Percentiles rank a stretch among this genome's conserved stretches.
phyloP scores from a whole-genome alignment of 1,284 basidiomycete species.

The Rhodotorula glutinis region DNA sequence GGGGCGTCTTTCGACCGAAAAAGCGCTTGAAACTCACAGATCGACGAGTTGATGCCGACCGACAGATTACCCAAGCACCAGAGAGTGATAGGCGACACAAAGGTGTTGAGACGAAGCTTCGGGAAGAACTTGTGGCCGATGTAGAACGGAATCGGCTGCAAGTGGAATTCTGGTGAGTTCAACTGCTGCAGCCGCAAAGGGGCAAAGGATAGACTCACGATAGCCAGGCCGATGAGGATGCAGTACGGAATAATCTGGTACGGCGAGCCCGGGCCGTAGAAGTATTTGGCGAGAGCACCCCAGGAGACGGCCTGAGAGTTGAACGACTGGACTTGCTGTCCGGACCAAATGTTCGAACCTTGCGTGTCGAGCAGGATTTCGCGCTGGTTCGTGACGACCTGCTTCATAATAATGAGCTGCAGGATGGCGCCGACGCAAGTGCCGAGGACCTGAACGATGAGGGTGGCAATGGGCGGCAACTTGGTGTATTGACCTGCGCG shows the following conservation, averaged over 20 bases:
- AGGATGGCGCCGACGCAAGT: conserved; percentile 58
- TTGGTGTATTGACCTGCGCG: conserved; percentile 69
- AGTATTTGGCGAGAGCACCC: conserved; percentile 60
- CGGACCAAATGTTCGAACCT: conserved; percentile 52
- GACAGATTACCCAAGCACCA: conserved; percentile 37
- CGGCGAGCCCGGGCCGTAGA: conserved; percentile 55
- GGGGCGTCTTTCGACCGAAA: background rate
- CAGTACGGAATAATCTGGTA: conserved; percentile 47
- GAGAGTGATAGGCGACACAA: conserved; percentile 37
- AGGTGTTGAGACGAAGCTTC: conserved; percentile 43
- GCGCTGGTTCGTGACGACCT: conserved; percentile 54
- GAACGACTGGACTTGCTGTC: conserved; percentile 57
- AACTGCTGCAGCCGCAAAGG: too few species aligned
- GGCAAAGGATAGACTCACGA: conserved; percentile 30
- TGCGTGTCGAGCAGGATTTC: conserved; percentile 56
- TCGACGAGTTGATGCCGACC: conserved; percentile 38
- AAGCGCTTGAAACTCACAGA: conserved; percentile 7
- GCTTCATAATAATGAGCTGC: conserved; percentile 55
- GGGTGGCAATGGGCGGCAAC: conserved; percentile 57
- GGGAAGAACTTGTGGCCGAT: conserved; percentile 56
- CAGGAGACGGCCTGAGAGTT: conserved; percentile 65
- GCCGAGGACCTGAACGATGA: conserved; percentile 64
- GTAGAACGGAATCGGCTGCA: conserved; percentile 57
- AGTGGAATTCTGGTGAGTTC: too few species aligned
- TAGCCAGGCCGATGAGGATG: conserved; percentile 53